Conservation (phyloP, 352 stramenopile species). For the Elongisporangium undulatum region DNA sequence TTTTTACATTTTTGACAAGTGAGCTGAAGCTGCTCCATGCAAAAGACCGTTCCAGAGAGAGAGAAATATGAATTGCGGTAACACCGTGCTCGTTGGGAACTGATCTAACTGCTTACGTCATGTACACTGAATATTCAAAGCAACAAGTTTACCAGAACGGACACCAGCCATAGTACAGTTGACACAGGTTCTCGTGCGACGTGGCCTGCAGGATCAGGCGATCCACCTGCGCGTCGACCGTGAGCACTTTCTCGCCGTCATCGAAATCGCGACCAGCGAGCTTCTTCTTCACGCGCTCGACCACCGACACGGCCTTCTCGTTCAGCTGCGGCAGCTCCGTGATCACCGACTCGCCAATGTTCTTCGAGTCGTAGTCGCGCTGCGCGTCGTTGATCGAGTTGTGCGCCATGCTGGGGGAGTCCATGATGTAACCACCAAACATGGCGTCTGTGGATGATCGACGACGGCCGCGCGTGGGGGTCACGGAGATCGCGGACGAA, state of each 20-base stretch:
- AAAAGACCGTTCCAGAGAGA: too few relatives aligned
- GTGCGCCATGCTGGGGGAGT: conserved; percentile 40
- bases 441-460: conserved; percentile 59
- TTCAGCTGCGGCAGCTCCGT: conserved; percentile 78
- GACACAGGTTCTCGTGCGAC: conserved; percentile 98
- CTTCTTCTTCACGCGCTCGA: conserved; percentile 99
- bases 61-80: too few relatives aligned
- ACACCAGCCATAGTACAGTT: conserved; percentile 99
- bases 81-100: too few relatives aligned
- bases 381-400: conserved; percentile 64
- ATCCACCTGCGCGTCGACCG: conserved; percentile 94
- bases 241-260: conserved; percentile 73
- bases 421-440: conserved; percentile 53
- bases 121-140: conserved; percentile 1
- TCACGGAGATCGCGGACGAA: conserved; percentile 26
- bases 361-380: conserved; percentile 50
- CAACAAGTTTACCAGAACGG: conserved; percentile 69
- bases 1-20: too few relatives aligned
- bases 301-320: conserved; percentile 93
- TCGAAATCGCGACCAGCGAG: conserved; percentile 98
- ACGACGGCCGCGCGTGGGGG: conserved; percentile 41
- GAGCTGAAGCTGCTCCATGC: too few relatives aligned
- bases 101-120: not conserved
- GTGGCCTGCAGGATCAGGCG: conserved; percentile 98
- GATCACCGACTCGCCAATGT: conserved; percentile 51